These are phyloP conservation scores for Halophytophthora polymorphica DNA, from an alignment of 352 stramenopile genomes.

Conservation along the genomic window DNA sequence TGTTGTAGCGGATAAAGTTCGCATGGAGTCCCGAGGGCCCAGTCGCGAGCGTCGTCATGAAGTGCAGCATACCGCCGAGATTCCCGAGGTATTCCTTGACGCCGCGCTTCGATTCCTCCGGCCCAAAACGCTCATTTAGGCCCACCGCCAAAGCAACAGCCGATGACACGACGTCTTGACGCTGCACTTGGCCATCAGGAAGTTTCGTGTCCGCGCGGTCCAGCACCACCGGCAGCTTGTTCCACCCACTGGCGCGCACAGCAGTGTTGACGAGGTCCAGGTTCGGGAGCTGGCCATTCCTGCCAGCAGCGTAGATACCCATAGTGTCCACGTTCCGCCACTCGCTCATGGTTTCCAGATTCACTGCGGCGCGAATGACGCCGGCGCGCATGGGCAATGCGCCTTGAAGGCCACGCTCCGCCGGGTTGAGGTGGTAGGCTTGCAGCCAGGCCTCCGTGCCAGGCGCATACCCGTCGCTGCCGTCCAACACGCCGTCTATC, in stretches of 20 bases:
- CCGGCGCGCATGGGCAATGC: constrained; percentile 63
- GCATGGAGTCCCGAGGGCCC: constrained; percentile 67
- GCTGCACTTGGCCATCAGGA: neutral
- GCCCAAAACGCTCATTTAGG: constrained; percentile 11
- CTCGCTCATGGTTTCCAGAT: constrained; percentile 52
- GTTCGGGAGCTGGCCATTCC: constrained; percentile 85
- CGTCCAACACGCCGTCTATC: constrained; percentile 59
- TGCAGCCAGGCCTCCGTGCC: constrained; percentile 72
- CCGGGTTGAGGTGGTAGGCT: constrained; percentile 65
- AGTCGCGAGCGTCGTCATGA: constrained; percentile 68
- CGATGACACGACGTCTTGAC: constrained; percentile 10
- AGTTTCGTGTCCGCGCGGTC: constrained; percentile 31
- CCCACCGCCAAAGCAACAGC: neutral
- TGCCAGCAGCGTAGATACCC: constrained; percentile 62
- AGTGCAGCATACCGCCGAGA: constrained; percentile 70
- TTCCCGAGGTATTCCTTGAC: constrained; percentile 45
- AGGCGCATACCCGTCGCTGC: constrained; percentile 51
- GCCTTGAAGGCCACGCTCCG: constrained; percentile 15
- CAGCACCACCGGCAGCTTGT: constrained; percentile 48
- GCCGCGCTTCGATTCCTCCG: constrained; percentile 16
- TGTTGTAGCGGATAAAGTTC: constrained; percentile 85
- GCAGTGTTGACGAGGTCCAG: constrained; percentile 84
- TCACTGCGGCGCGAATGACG: constrained; percentile 74
- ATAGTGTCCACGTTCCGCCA: constrained; percentile 28
- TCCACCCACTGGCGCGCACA: constrained; percentile 40